phyloP scores from a whole-genome alignment of 768 basidiomycete genomes.

The Russula compacta region DNA sequence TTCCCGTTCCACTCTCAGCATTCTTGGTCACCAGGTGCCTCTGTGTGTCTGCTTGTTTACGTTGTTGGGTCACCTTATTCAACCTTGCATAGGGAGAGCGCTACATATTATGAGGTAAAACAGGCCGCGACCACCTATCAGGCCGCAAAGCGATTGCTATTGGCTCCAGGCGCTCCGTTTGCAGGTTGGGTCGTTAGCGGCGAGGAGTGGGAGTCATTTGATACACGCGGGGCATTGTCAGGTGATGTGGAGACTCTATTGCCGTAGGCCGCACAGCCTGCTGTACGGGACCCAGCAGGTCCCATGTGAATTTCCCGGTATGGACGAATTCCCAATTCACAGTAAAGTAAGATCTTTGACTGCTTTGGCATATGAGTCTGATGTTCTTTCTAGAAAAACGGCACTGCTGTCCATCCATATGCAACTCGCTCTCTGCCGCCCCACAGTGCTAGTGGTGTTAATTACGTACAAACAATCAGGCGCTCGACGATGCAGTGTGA shows the following conservation, averaged over 20 bases:
- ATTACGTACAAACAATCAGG: background rate
- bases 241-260: background rate
- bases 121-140: slow-evolving; percentile 37
- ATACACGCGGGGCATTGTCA: slow-evolving; percentile 11
- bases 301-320: background rate
- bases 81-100: slow-evolving; percentile 11
- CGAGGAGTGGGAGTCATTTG: slow-evolving; percentile 43
- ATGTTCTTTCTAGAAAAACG: background rate
- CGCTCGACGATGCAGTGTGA: background rate
- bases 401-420: background rate
- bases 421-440: background rate
- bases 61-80: background rate
- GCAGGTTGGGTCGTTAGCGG: slow-evolving; percentile 57
- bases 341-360: background rate
- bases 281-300: background rate
- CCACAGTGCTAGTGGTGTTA: background rate
- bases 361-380: background rate
- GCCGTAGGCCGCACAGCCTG: background rate
- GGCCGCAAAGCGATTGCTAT: slow-evolving; percentile 39
- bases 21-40: slow-evolving; percentile 13
- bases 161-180: slow-evolving; percentile 40
- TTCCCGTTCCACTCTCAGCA: slow-evolving; percentile 27
- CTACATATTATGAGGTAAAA: slow-evolving; percentile 42
- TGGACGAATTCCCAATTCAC: background rate
- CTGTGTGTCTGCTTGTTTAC: slow-evolving; percentile 11